Percentiles rank a stretch among this genome's conserved stretches.
Conservation (phyloP, 306 rosid genomes). For the Dicorynia guianensis region DNA sequence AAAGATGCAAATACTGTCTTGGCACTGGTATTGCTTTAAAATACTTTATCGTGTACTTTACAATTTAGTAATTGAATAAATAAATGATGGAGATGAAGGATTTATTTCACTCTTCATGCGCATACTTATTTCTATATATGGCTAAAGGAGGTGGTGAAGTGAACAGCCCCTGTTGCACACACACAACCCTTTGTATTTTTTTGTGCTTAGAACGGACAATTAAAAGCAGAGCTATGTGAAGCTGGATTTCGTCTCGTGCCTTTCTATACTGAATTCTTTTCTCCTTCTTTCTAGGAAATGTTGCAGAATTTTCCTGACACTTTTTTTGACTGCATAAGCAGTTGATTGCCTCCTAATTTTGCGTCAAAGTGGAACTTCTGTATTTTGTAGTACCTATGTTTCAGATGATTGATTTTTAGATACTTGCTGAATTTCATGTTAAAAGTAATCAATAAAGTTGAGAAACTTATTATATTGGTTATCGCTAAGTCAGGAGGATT, state of each 20-base stretch:
- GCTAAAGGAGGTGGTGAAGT: neutral
- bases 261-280: neutral
- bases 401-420: slow-evolving; percentile 5
- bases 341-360: neutral
- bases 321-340: neutral
- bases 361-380: slow-evolving; percentile 19
- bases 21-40: slow-evolving; percentile 79
- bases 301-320: neutral
- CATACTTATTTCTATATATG: neutral
- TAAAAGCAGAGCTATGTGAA: slow-evolving; percentile 19
- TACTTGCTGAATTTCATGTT: neutral
- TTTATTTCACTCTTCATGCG: slow-evolving; percentile 23
- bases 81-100: slow-evolving; percentile 6
- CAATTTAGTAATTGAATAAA: slow-evolving; percentile 22
- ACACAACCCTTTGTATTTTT: neutral
- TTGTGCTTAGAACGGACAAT: slow-evolving; percentile 8
- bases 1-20: slow-evolving; percentile 96
- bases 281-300: no score
- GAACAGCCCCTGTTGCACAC: neutral
- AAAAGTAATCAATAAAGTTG: neutral
- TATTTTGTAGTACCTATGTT: slow-evolving; percentile 13
- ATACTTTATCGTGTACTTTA: neutral
- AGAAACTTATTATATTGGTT: neutral
- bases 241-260: neutral
- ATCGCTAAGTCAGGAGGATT: slow-evolving; percentile 13